phyloP scores from a whole-genome alignment of 73 alveolate genomes.

The Paramecium primaurelia region DNA sequence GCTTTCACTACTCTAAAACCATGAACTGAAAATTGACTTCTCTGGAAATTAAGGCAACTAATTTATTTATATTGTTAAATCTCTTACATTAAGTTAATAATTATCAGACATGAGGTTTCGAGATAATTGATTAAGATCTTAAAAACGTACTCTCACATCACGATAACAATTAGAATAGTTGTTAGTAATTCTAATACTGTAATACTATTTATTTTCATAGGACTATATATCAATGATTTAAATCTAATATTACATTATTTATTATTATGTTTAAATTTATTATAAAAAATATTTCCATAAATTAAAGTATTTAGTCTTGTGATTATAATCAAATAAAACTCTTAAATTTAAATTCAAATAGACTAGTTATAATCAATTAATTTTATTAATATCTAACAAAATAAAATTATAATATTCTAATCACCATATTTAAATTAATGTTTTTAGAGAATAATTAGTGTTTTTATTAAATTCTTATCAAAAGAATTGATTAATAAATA shows the following conservation, averaged over 20 bases:
- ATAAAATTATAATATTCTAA: too few species aligned
- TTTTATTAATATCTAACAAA: too few species aligned
- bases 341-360: background rate
- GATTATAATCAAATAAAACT: background rate
- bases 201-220: conserved; percentile 7
- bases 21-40: conserved; percentile 6
- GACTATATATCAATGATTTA: background rate
- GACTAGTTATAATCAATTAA: background rate
- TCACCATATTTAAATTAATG: too few species aligned
- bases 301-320: background rate
- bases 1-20: background rate
- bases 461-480: too few species aligned
- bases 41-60: conserved; percentile 24
- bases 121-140: background rate
- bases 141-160: conserved; percentile 14
- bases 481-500: too few species aligned
- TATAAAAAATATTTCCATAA: background rate
- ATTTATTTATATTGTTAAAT: background rate
- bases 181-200: background rate
- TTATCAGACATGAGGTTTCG: background rate
- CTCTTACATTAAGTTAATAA: background rate
- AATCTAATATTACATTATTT: background rate
- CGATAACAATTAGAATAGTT: background rate
- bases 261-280: background rate
- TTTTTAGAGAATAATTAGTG: too few species aligned